Percentiles rank a stretch among this genome's conserved stretches.
phyloP scores from a whole-genome alignment of 2,329 filamentous ascomycete genomes.

The Fusarium subtropicale region DNA sequence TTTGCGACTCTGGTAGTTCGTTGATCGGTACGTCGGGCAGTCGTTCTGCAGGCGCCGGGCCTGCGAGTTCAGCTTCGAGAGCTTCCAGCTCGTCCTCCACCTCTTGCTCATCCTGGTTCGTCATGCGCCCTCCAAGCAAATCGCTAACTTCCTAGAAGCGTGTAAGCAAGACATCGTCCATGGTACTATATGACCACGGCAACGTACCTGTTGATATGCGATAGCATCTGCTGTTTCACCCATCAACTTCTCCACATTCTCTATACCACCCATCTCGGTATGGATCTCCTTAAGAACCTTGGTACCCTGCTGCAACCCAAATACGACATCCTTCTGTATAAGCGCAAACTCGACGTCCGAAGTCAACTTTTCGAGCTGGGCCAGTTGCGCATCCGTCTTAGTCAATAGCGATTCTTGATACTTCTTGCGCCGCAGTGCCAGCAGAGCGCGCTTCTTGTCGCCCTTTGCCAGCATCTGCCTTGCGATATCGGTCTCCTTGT shows the following conservation, averaged over 20 bases:
- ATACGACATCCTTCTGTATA: conserved; percentile 96
- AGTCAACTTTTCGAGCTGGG: conserved; percentile 89
- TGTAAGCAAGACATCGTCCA: conserved; percentile 16
- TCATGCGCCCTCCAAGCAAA: conserved; percentile 87
- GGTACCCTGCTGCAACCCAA: conserved; percentile 91
- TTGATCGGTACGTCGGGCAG: conserved; percentile 52
- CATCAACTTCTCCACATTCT: conserved; percentile 94
- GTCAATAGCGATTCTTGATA: conserved; percentile 91
- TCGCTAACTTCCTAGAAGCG: conserved; percentile 83
- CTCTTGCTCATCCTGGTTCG: conserved; percentile 95
- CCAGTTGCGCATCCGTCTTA: conserved; percentile 94
- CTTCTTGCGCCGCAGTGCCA: conserved; percentile 93
- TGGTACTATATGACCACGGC: neutral
- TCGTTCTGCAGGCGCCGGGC: conserved; percentile 31
- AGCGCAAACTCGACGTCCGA: conserved; percentile 93
- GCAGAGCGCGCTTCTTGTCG: conserved; percentile 83
- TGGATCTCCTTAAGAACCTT: conserved; percentile 91
- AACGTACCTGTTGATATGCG: conserved; percentile 84
- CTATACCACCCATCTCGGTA: conserved; percentile 93
- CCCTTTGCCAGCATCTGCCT: conserved; percentile 82
- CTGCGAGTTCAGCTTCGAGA: conserved; percentile 66
- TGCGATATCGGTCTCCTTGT: conserved; percentile 88
- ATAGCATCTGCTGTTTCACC: conserved; percentile 90
- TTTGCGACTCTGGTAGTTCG: conserved; percentile 48
- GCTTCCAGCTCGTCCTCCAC: conserved; percentile 94